Base-by-base conservation (phyloP, 352 stramenopile genomes). In the Pythium apleroticum region DNA sequence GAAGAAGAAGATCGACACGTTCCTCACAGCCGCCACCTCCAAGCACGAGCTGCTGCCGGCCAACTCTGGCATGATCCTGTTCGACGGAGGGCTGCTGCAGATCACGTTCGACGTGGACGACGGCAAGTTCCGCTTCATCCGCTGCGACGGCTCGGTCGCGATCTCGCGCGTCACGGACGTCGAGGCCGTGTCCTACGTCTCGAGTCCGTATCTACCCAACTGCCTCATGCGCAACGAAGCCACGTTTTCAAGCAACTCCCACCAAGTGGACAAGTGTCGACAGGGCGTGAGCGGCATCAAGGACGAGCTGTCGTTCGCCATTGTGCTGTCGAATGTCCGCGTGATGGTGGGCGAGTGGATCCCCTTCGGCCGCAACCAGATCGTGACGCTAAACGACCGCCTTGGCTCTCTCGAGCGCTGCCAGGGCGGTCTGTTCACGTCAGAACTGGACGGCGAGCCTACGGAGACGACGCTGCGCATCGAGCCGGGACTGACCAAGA, bases 281-380 rank as follows among this genome's bases (percentile, higher is more conserved):
- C 77, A 96, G 20, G 91, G 84, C 49, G 75, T 82, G 35, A 82
- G 86, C 27, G 93, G 84, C 25, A 98, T 98, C 54, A 79, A 94
- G 49, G 94, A 99, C 65, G 91, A 98, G 70, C 83, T 99, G 14
- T 95, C 93, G 41, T 94, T 98, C 65, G 94, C 98, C 22, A 98
- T 99, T 63, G 98, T 97, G 35, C 78, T 99, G 43, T 97, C 98
- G 65, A 97, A 96, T 31, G 96, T 99, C 30, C 96, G 90, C 5
- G 85, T 99, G 14, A 98, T 99, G 78, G 95, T 99, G 33, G 93
- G 94, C 11, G 97, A 99, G 76, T 99, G 97, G 80, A 98, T 99
- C 53, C 97, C 97, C 25, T 99, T 99, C 65, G 97, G 97, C 10
- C 88, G 95, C 1, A 99, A 99, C 72, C 91, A 99, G 77, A 98